A percentile compares a stretch with the other conserved stretches of the same genome.
Conservation (phyloP, 176 grass and related monocot species). For the Paspalum vaginatum region DNA sequence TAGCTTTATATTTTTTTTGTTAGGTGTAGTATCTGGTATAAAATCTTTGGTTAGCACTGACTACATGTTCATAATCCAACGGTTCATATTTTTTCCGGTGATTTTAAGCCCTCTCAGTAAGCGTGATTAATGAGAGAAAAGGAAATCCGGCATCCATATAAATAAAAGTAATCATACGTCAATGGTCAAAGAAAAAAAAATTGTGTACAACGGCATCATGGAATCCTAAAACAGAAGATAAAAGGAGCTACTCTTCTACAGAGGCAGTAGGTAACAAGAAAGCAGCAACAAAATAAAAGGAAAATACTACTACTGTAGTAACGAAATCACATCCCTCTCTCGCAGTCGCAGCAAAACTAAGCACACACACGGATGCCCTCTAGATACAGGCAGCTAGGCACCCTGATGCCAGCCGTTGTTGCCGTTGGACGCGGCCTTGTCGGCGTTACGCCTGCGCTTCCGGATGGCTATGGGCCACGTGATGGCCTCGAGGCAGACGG, state of each 20-base stretch:
- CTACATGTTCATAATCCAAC: no score
- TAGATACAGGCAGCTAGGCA: no score
- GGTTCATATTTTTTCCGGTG: no score
- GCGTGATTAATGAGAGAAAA: neutral
- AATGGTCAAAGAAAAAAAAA: neutral
- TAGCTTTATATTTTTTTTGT: no score
- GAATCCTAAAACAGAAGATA: neutral
- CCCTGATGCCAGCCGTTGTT: conserved; percentile 39
- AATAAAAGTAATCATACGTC: conserved; percentile 47
- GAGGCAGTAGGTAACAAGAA: neutral
- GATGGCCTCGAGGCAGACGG: conserved; percentile 66
- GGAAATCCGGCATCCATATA: neutral
- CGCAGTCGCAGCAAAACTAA: conserved; percentile 49
- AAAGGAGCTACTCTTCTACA: conserved; percentile 11
- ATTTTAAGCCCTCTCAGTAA: no score
- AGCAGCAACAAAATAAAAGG: neutral
- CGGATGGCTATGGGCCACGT: conserved; percentile 75
- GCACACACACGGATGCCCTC: no score
- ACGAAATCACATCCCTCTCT: neutral
- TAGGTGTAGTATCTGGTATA: no score
- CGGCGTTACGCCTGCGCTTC: conserved; percentile 37
- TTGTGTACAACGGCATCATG: conserved; percentile 40
- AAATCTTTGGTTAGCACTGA: no score
- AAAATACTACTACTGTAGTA: neutral
- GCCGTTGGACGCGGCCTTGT: conserved; percentile 40